Percentiles rank a stretch among this genome's conserved stretches.
phyloP scores from a whole-genome alignment of 148 eudicot species.

The Silene uniflora region DNA sequence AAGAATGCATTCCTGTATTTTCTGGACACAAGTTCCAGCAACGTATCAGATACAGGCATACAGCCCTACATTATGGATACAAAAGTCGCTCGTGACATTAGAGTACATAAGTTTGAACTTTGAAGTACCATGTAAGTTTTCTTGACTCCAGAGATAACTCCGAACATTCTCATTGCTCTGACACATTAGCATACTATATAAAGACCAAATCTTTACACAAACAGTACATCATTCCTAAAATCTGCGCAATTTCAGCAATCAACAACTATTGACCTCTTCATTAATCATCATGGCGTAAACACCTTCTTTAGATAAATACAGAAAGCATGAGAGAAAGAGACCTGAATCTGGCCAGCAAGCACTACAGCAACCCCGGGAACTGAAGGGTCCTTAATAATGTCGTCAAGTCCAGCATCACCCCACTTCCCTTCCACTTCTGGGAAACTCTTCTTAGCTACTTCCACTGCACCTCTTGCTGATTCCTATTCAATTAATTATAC shows the following conservation, averaged over 20 bases:
- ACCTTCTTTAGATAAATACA: not conserved
- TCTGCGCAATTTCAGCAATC: not conserved
- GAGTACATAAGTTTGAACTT: too few relatives aligned
- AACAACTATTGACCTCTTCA: not conserved
- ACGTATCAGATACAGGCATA: too few relatives aligned
- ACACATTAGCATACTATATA: not conserved
- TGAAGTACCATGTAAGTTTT: too few relatives aligned
- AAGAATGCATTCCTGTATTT: too few relatives aligned
- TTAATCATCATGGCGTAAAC: not conserved
- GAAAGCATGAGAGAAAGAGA: conserved; percentile 24
- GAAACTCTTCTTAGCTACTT: conserved; percentile 56
- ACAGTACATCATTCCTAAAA: not conserved
- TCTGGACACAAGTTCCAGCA: too few relatives aligned
- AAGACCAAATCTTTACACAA: conserved; percentile 5
- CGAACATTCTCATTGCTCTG: not conserved
- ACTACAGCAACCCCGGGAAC: conserved; percentile 81
- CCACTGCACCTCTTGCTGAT: conserved; percentile 78
- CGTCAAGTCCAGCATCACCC: conserved; percentile 82
- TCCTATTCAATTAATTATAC: conserved; percentile 39
- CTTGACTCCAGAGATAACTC: too few relatives aligned
- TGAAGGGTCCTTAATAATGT: conserved; percentile 58
- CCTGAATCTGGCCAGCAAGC: conserved; percentile 95
- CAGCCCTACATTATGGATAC: too few relatives aligned
- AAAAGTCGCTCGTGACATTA: too few relatives aligned
- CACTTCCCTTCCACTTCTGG: conserved; percentile 70